Percentiles rank a stretch among this genome's conserved stretches.
Evolutionary conservation across 495 filamentous ascomycete genomes (phyloP).

Genomic region (Aspergillus leporis): DNA sequence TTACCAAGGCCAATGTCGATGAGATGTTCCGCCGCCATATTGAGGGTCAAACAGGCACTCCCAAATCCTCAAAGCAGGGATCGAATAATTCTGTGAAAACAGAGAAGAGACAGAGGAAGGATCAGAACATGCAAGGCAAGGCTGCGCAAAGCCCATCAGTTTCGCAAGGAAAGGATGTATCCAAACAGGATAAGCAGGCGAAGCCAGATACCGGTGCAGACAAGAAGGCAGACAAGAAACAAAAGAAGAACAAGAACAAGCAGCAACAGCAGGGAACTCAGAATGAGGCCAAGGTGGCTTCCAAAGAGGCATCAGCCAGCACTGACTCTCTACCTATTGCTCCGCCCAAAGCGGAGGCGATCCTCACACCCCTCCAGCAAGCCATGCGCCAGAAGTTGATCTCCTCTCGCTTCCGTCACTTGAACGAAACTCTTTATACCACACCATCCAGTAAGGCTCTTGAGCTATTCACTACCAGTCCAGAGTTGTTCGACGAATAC

Average conservation of each 20-base stretch:
- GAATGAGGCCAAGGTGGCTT: slow-evolving; percentile 19
- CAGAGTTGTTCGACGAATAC: slow-evolving; percentile 91
- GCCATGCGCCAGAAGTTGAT: slow-evolving; percentile 91
- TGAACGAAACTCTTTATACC: slow-evolving; percentile 95
- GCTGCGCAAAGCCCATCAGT: slow-evolving; percentile 24
- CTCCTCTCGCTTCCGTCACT: slow-evolving; percentile 92
- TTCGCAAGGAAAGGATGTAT: slow-evolving; percentile 43
- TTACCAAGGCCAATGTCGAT: slow-evolving; percentile 71
- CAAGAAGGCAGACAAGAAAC: slow-evolving; percentile 30
- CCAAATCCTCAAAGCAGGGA: slow-evolving; percentile 24
- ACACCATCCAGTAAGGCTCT: slow-evolving; percentile 79
- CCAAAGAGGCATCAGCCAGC: slow-evolving; percentile 22
- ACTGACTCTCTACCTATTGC: slow-evolving; percentile 29
- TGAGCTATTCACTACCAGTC: slow-evolving; percentile 72
- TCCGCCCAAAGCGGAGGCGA: slow-evolving; percentile 41
- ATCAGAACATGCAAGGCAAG: slow-evolving; percentile 19
- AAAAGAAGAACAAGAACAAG: slow-evolving; percentile 42
- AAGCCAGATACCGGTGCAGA: slow-evolving; percentile 23
- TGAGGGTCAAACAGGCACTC: slow-evolving; percentile 54
- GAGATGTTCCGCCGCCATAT: slow-evolving; percentile 78
- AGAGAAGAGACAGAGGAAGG: slow-evolving; percentile 49
- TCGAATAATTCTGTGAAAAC: slow-evolving; percentile 24
- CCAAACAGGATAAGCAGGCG: slow-evolving; percentile 18
- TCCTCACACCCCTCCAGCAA: slow-evolving; percentile 86
- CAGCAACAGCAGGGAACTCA: slow-evolving; percentile 32